A percentile compares a stretch with the other conserved stretches of the same genome.
These are phyloP conservation scores for Gynostemma pentaphyllum DNA, from an alignment of 306 rosid genomes.

Conservation along the genomic window DNA sequence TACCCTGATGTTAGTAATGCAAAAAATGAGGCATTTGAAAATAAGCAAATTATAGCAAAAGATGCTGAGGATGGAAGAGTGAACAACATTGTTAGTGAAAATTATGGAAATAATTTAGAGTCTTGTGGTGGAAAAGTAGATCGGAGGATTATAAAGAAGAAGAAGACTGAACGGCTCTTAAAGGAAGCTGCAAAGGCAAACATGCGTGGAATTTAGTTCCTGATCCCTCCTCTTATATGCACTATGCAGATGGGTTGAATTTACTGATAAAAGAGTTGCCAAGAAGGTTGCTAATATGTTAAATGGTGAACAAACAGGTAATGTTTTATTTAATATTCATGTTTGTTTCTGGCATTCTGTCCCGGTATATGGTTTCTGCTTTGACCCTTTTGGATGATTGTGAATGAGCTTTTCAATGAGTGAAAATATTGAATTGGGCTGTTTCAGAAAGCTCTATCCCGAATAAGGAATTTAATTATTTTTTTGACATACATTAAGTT, in stretches of 20 bases:
- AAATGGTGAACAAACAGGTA: slow-evolving; percentile 92
- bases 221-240: slow-evolving; percentile 9
- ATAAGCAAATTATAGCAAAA: background rate
- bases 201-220: slow-evolving; percentile 64
- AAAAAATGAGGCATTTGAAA: background rate
- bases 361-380: background rate
- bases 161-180: slow-evolving; percentile 28
- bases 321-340: background rate
- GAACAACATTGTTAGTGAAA: background rate
- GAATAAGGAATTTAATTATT: background rate
- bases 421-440: background rate
- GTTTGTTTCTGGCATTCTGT: background rate
- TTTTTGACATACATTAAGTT: background rate
- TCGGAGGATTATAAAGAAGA: slow-evolving; percentile 16
- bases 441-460: background rate
- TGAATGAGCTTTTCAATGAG: background rate
- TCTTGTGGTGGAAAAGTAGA: slow-evolving; percentile 4
- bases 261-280: slow-evolving; percentile 56
- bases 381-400: background rate
- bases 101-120: background rate
- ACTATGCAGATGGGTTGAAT: slow-evolving; percentile 79
- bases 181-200: slow-evolving; percentile 37
- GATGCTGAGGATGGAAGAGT: background rate
- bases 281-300: slow-evolving; percentile 69
- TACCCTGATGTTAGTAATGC: background rate